Conservation (phyloP, 176 grass and related monocot species). For the Sorghum bicolor region Sorghum_bicolor_NCBIv3 NC_012870.2:67564501-67565000, state of each 20-base stretch:
- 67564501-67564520: neutral
- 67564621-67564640: neutral
- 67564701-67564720: too few species aligned
- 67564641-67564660: neutral
- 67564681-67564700: too few species aligned
- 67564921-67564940: constrained; percentile 27
- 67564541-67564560: neutral
- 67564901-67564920: neutral
- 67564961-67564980: neutral
- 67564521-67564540: neutral
- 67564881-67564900: neutral
- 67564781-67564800: neutral
- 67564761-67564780: neutral
- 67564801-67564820: neutral
- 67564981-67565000: neutral
- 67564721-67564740: too few species aligned
- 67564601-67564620: neutral
- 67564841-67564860: neutral
- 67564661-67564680: too few species aligned
- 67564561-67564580: neutral
- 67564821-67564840: neutral
- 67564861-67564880: neutral
- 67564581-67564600: neutral
- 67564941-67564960: neutral
- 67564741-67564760: too few species aligned